Evolutionary conservation across 2,329 filamentous ascomycete species (phyloP).

Genomic region (Chlorencoelia australis): DNA sequence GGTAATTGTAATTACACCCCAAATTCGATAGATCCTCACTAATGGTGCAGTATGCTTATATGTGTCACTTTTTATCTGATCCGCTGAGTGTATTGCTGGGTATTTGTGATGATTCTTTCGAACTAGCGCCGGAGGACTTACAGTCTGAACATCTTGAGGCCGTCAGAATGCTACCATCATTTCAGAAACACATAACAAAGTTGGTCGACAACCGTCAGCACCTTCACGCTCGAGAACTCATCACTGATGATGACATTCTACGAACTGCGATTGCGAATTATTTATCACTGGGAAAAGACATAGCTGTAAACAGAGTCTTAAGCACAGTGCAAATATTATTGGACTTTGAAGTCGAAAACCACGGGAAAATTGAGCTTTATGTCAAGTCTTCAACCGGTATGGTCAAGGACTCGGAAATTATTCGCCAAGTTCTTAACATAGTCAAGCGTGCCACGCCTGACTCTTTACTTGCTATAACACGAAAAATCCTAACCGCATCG

Average conservation of each 20-base stretch:
- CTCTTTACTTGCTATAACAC: constrained; percentile 34
- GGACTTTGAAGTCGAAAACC: constrained; percentile 12
- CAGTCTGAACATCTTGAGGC: constrained; percentile 56
- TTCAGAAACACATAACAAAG: constrained; percentile 44
- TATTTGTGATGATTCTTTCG: constrained; percentile 24
- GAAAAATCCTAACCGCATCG: constrained; percentile 30
- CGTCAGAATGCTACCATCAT: constrained; percentile 59
- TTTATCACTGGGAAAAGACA: constrained; percentile 28
- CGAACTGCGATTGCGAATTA: constrained; percentile 31
- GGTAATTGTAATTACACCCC: constrained; percentile 39
- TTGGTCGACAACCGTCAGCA: constrained; percentile 35
- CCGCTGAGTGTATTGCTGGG: constrained; percentile 54
- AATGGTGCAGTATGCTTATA: constrained; percentile 58
- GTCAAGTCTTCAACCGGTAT: constrained; percentile 46
- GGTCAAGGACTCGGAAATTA: constrained; percentile 42
- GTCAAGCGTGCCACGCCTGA: constrained; percentile 51
- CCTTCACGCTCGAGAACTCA: constrained; percentile 38
- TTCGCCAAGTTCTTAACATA: constrained; percentile 33
- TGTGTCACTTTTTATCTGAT: constrained; percentile 80
- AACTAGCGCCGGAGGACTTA: constrained; percentile 29
- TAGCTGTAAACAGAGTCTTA: constrained; percentile 35
- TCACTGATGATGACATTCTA: constrained; percentile 51
- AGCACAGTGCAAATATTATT: constrained; percentile 39
- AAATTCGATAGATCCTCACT: constrained; percentile 11
- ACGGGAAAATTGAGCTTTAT: constrained; percentile 41